Evolutionary conservation across 495 filamentous ascomycete genomes (phyloP).

Genomic region (Platismatia glauca): DNA sequence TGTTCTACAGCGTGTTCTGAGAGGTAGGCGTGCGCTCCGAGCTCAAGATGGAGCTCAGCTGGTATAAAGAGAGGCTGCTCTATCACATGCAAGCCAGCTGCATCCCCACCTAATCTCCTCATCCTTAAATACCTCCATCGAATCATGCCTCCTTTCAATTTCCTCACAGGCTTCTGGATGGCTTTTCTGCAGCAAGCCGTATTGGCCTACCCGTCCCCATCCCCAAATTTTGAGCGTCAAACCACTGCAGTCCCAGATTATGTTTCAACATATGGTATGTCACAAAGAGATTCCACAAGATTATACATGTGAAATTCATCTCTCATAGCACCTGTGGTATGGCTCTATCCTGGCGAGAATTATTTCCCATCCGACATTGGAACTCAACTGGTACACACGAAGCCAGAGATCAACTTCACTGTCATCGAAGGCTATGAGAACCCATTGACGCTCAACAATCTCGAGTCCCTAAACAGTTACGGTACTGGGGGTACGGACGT

Average conservation of each 20-base stretch:
- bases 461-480: conserved; percentile 43
- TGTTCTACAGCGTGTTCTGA: conserved; percentile 2
- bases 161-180: conserved; percentile 3
- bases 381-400: conserved; percentile 46
- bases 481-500: conserved; percentile 37
- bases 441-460: conserved; percentile 46
- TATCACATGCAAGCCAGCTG: not conserved
- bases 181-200: conserved; percentile 1
- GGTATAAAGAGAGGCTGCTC: conserved; percentile 2
- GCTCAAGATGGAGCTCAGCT: not conserved
- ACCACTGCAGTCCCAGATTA: conserved; percentile 18
- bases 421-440: conserved; percentile 32
- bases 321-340: conserved; percentile 37
- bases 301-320: not conserved
- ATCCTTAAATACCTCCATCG: not conserved
- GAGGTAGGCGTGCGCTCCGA: not conserved
- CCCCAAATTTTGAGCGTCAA: conserved; percentile 14
- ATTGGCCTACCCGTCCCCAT: conserved; percentile 3
- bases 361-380: conserved; percentile 53
- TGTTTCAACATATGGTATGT: conserved; percentile 23
- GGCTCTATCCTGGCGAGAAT: conserved; percentile 49
- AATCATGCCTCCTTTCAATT: conserved; percentile 7
- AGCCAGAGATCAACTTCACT: conserved; percentile 45
- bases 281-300: not conserved
- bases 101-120: not conserved